Percentiles rank a stretch among this genome's conserved stretches.
Evolutionary conservation across 2,329 filamentous ascomycete species (phyloP).

Genomic region (Penicillium sp.): DNA sequence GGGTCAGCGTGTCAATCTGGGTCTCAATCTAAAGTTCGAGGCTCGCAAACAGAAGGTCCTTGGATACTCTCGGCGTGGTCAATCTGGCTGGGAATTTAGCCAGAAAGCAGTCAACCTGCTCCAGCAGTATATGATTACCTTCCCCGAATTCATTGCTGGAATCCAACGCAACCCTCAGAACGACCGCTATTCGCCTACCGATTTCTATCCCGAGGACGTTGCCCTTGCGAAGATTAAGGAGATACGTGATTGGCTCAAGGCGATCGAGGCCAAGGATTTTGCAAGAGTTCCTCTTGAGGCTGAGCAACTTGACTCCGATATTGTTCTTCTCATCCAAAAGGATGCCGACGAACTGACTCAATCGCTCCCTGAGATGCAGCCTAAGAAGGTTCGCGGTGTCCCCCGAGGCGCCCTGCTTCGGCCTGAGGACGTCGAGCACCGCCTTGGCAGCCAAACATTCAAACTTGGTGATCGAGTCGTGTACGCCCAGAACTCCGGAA

Average conservation of each 20-base stretch:
- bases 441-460: slow-evolving; percentile 81
- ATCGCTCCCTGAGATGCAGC: slow-evolving; percentile 54
- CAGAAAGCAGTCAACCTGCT: slow-evolving; percentile 77
- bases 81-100: slow-evolving; percentile 94
- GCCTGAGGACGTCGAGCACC: slow-evolving; percentile 92
- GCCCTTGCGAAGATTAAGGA: slow-evolving; percentile 85
- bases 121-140: slow-evolving; percentile 84
- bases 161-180: slow-evolving; percentile 83
- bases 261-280: slow-evolving; percentile 84
- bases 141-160: slow-evolving; percentile 91
- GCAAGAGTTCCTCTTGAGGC: slow-evolving; percentile 95
- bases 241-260: slow-evolving; percentile 90
- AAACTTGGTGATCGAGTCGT: slow-evolving; percentile 84
- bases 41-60: slow-evolving; percentile 92
- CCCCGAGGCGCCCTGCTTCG: slow-evolving; percentile 86
- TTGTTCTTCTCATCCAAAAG: slow-evolving; percentile 76
- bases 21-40: slow-evolving; percentile 95
- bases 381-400: slow-evolving; percentile 74
- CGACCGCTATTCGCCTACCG: slow-evolving; percentile 78
- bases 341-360: slow-evolving; percentile 66
- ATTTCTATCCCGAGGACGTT: slow-evolving; percentile 75
- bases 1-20: slow-evolving; percentile 81
- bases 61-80: slow-evolving; percentile 85
- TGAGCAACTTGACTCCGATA: slow-evolving; percentile 89
- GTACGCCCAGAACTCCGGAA: slow-evolving; percentile 88